These are phyloP conservation scores for Pseudocercospora cruenta DNA, from an alignment of 2,329 filamentous ascomycete species.

Conservation along the genomic window DNA sequence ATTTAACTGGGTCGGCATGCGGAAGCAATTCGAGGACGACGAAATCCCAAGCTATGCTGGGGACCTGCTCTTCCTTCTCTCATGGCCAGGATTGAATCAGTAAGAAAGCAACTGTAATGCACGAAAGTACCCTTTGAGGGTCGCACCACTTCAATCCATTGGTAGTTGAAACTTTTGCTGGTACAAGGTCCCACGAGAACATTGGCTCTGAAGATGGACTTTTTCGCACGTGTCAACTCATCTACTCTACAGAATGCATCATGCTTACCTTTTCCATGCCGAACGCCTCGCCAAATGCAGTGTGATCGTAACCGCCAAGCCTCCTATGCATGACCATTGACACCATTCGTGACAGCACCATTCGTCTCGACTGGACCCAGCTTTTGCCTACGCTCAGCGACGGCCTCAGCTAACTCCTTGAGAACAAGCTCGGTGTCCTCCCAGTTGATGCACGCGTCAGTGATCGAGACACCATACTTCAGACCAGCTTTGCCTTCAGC, in stretches of 20 bases:
- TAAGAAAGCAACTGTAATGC: too few species aligned
- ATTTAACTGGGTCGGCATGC: background rate
- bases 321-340: conserved; percentile 26
- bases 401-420: conserved; percentile 75
- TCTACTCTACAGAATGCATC: background rate
- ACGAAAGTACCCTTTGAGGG: too few species aligned
- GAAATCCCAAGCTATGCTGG: background rate
- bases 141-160: too few species aligned
- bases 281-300: conserved; percentile 6
- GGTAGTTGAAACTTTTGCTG: too few species aligned
- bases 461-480: conserved; percentile 94
- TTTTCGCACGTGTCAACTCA: background rate
- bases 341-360: conserved; percentile 26
- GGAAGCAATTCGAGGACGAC: background rate
- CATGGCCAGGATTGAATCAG: too few species aligned
- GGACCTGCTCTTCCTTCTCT: too few species aligned
- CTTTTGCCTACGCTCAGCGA: conserved; percentile 70
- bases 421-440: conserved; percentile 82
- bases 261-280: background rate
- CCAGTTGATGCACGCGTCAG: conserved; percentile 96
- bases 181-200: too few species aligned
- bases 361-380: conserved; percentile 32
- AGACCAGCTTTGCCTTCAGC: conserved; percentile 81
- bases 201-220: background rate
- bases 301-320: background rate